Conservation (phyloP, 306 rosid species). For the Canavalia gladiata region DNA sequence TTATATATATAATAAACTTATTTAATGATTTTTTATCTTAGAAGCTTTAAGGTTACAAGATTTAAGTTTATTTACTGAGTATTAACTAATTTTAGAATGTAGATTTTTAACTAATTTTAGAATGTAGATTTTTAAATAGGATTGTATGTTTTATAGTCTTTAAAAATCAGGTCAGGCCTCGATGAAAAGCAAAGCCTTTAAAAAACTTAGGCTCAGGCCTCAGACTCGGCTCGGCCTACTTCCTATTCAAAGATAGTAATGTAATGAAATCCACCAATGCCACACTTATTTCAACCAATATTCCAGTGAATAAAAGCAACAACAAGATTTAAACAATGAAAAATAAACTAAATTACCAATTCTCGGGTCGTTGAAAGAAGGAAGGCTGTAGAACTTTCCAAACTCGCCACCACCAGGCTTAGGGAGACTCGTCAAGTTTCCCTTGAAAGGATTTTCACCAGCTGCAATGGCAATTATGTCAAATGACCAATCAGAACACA, state of each 20-base stretch:
- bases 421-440: conserved; percentile 82
- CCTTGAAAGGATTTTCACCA: conserved; percentile 89
- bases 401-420: conserved; percentile 97
- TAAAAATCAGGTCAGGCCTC: too few species aligned
- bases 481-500: conserved; percentile 30
- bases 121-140: too few species aligned
- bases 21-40: too few species aligned
- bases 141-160: too few species aligned
- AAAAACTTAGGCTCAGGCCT: too few species aligned
- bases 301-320: conserved; percentile 6
- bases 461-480: conserved; percentile 58
- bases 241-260: not conserved
- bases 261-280: not conserved
- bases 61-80: too few species aligned
- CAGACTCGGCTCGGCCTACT: too few species aligned
- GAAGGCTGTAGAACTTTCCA: conserved; percentile 94
- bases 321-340: not conserved
- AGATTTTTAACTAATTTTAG: too few species aligned
- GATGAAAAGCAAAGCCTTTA: too few species aligned
- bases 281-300: conserved; percentile 12
- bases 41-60: too few species aligned
- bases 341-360: conserved; percentile 66
- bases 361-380: conserved; percentile 90
- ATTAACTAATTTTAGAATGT: too few species aligned
- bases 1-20: too few species aligned